Evolutionary conservation across 495 filamentous ascomycete species (phyloP).

Genomic region (Penicillium steckii): DNA sequence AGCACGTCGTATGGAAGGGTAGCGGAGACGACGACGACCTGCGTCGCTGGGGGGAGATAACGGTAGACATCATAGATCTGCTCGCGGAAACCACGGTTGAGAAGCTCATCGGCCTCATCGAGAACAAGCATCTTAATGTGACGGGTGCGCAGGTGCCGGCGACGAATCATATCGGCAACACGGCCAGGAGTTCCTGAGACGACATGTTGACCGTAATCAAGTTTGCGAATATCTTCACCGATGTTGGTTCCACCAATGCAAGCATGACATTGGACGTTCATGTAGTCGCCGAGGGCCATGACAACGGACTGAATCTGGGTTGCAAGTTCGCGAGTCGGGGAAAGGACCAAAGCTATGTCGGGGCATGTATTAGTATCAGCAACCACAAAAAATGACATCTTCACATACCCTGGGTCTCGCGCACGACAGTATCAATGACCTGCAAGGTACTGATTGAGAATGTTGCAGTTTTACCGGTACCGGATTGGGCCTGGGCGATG

Average conservation of each 20-base stretch:
- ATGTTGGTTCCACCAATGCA: slow-evolving; percentile 98
- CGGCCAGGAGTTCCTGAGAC: slow-evolving; percentile 95
- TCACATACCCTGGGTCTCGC: slow-evolving; percentile 71
- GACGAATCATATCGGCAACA: slow-evolving; percentile 98
- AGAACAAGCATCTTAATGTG: slow-evolving; percentile 99
- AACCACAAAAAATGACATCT: neutral
- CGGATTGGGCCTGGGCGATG: slow-evolving; percentile 98
- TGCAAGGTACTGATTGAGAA: slow-evolving; percentile 98
- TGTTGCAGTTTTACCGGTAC: slow-evolving; percentile 98
- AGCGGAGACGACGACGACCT: slow-evolving; percentile 96
- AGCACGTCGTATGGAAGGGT: slow-evolving; percentile 97
- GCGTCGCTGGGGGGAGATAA: slow-evolving; percentile 90
- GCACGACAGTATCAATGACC: slow-evolving; percentile 80
- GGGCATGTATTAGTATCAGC: neutral
- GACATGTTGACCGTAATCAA: slow-evolving; percentile 95
- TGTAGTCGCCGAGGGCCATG: slow-evolving; percentile 96
- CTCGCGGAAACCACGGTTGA: slow-evolving; percentile 94
- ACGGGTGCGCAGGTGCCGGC: slow-evolving; percentile 87
- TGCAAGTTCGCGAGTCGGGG: slow-evolving; percentile 94
- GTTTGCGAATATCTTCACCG: slow-evolving; percentile 93
- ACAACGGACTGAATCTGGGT: slow-evolving; percentile 98
- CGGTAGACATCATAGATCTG: slow-evolving; percentile 99
- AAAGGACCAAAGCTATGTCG: slow-evolving; percentile 80
- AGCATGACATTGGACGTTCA: slow-evolving; percentile 99
- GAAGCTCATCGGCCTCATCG: slow-evolving; percentile 91